phyloP scores from a whole-genome alignment of 140 eudicot species.

The Flaveria floridana region DNA sequence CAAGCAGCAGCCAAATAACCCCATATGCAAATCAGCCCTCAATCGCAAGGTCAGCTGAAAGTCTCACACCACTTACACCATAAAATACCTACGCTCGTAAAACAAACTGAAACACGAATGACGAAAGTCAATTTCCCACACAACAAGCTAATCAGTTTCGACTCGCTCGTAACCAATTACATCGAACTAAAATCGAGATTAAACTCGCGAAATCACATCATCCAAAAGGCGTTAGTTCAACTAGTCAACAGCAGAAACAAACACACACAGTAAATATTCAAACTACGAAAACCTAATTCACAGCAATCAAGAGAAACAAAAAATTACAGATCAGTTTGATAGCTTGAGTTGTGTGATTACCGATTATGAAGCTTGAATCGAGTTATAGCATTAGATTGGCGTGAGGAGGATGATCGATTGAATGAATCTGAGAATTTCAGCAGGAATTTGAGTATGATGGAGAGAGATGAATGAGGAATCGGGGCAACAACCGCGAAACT shows the following conservation, averaged over 20 bases:
- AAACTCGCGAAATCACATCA: constrained; percentile 6
- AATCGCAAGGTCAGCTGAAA: constrained; percentile 20
- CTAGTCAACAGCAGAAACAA: constrained; percentile 25
- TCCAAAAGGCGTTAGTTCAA: constrained; percentile 12
- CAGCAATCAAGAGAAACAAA: background rate
- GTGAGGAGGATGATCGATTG: constrained; percentile 18
- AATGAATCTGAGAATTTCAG: constrained; percentile 9
- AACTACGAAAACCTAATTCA: constrained; percentile 22
- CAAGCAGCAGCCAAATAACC: background rate
- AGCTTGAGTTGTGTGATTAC: constrained; percentile 23
- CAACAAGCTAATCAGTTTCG: background rate
- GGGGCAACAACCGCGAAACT: constrained; percentile 55
- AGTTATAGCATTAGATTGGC: constrained; percentile 2
- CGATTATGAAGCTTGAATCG: constrained; percentile 28
- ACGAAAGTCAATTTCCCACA: constrained; percentile 12
- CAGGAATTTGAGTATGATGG: background rate
- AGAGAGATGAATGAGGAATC: constrained; percentile 22
- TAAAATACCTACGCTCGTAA: background rate
- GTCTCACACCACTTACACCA: constrained; percentile 20
- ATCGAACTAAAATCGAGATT: constrained; percentile 21
- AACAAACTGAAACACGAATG: background rate
- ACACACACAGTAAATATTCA: background rate
- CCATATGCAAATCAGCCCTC: constrained; percentile 12
- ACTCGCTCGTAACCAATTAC: constrained; percentile 15
- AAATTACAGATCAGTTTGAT: constrained; percentile 11